These are phyloP conservation scores for Lactarius trivialis DNA, from an alignment of 768 basidiomycete genomes.

Conservation along the genomic window DNA sequence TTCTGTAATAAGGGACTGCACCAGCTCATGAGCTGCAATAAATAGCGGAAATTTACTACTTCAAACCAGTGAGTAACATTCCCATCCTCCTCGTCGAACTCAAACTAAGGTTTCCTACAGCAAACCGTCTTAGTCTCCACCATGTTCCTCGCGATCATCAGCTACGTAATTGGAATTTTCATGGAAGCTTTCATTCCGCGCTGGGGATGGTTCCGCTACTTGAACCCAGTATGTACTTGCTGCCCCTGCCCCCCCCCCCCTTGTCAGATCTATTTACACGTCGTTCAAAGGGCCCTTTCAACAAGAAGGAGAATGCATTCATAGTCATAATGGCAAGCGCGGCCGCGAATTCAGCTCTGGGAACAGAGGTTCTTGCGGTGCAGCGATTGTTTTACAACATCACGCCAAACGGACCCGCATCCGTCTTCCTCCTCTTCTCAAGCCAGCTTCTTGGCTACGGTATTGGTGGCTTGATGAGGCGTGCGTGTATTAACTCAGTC, in stretches of 20 bases:
- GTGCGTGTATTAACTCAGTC: slow-evolving; percentile 27
- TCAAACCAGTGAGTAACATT: slow-evolving; percentile 41
- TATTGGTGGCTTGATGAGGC: slow-evolving; percentile 46
- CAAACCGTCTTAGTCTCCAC: slow-evolving; percentile 47
- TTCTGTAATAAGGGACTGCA: background rate
- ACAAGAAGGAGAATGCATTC: slow-evolving; percentile 54
- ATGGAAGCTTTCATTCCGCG: slow-evolving; percentile 43
- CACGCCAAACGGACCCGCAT: slow-evolving; percentile 39
- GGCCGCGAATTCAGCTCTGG: slow-evolving; percentile 47
- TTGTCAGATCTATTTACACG: background rate
- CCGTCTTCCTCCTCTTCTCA: slow-evolving; percentile 39
- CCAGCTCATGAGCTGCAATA: slow-evolving; percentile 42
- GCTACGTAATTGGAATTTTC: slow-evolving; percentile 43
- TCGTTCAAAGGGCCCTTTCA: slow-evolving; percentile 42
- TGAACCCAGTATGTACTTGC: slow-evolving; percentile 42
- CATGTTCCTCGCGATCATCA: slow-evolving; percentile 48
- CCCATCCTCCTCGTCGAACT: background rate
- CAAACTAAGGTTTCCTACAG: slow-evolving; percentile 26
- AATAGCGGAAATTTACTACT: slow-evolving; percentile 54
- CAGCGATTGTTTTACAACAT: slow-evolving; percentile 42
- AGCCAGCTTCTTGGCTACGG: slow-evolving; percentile 43
- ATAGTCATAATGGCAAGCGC: slow-evolving; percentile 55
- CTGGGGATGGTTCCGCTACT: slow-evolving; percentile 39
- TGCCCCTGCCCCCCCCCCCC: no score
- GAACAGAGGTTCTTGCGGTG: slow-evolving; percentile 48